phyloP scores from a whole-genome alignment of 805 yeast genomes.

The Starmerella geochares region DNA sequence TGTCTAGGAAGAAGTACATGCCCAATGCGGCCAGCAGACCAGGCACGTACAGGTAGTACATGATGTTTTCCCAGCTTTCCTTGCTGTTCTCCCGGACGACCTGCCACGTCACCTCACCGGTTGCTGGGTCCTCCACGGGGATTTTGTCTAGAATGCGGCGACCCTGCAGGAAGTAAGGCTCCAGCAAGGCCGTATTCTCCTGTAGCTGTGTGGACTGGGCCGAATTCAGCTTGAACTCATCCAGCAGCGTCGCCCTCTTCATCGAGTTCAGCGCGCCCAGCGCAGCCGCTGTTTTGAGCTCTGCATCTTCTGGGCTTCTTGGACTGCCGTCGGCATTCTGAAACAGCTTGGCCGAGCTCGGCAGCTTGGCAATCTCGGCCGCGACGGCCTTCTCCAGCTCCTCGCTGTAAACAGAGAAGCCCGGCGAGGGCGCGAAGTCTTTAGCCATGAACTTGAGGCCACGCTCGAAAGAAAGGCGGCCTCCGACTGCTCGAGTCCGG shows the following conservation, averaged over 20 bases:
- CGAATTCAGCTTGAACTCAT: slow-evolving; percentile 40
- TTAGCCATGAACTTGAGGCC: slow-evolving; percentile 25
- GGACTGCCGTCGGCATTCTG: slow-evolving; percentile 68
- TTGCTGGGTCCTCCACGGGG: slow-evolving; percentile 67
- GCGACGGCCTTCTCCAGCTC: slow-evolving; percentile 37
- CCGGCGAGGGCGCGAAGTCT: slow-evolving; percentile 30
- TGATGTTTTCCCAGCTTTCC: slow-evolving; percentile 78
- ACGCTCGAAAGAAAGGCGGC: slow-evolving; percentile 11
- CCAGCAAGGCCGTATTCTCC: slow-evolving; percentile 53
- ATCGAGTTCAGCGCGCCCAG: slow-evolving; percentile 50
- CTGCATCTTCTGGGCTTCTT: slow-evolving; percentile 57
- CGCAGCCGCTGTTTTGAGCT: slow-evolving; percentile 61
- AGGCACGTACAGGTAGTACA: slow-evolving; percentile 65
- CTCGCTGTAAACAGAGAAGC: slow-evolving; percentile 39
- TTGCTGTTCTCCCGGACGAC: slow-evolving; percentile 61
- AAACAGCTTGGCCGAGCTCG: slow-evolving; percentile 56
- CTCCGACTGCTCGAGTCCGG: slow-evolving; percentile 1
- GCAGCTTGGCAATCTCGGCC: slow-evolving; percentile 45
- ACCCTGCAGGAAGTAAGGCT: slow-evolving; percentile 42
- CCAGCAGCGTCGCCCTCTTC: slow-evolving; percentile 44
- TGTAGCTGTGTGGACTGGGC: slow-evolving; percentile 46
- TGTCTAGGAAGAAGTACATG: slow-evolving; percentile 42
- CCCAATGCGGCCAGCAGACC: slow-evolving; percentile 49
- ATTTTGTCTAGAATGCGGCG: slow-evolving; percentile 70
- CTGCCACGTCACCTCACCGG: slow-evolving; percentile 73